Percentiles rank a stretch among this genome's conserved stretches.
Evolutionary conservation across 495 filamentous ascomycete genomes (phyloP).

Genomic region (Aspergillus coremiiformis): DNA sequence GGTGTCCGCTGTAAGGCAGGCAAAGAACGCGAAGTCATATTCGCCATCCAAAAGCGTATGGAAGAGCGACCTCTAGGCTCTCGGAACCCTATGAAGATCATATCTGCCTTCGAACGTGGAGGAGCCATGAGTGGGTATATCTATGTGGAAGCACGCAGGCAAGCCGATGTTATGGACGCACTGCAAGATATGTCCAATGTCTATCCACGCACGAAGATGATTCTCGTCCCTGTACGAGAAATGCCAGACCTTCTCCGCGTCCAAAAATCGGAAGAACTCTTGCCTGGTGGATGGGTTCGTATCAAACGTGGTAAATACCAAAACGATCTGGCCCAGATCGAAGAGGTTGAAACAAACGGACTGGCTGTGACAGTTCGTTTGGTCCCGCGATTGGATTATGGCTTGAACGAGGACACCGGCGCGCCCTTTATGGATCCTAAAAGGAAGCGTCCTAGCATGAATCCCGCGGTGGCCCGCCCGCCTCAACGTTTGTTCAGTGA

Average conservation of each 20-base stretch:
- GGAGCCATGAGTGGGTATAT: slow-evolving; percentile 86
- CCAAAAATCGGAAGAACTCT: slow-evolving; percentile 74
- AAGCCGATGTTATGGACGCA: slow-evolving; percentile 74
- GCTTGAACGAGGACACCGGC: slow-evolving; percentile 67
- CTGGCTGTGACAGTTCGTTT: slow-evolving; percentile 78
- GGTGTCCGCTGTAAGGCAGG: slow-evolving; percentile 86
- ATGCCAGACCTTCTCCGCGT: slow-evolving; percentile 94
- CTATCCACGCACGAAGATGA: slow-evolving; percentile 74
- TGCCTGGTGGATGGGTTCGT: slow-evolving; percentile 86
- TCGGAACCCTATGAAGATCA: slow-evolving; percentile 69
- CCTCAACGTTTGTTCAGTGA: slow-evolving; percentile 92
- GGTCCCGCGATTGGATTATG: slow-evolving; percentile 90
- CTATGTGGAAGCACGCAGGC: slow-evolving; percentile 84
- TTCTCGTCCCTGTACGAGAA: slow-evolving; percentile 90
- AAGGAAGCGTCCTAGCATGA: slow-evolving; percentile 63
- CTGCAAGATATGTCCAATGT: slow-evolving; percentile 77
- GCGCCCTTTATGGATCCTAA: slow-evolving; percentile 52
- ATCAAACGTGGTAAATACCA: slow-evolving; percentile 77
- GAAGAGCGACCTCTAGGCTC: slow-evolving; percentile 64
- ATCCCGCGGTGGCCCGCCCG: slow-evolving; percentile 50
- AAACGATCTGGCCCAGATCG: slow-evolving; percentile 85
- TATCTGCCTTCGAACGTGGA: slow-evolving; percentile 82
- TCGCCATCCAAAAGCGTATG: slow-evolving; percentile 76
- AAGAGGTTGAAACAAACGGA: slow-evolving; percentile 89
- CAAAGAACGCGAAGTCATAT: slow-evolving; percentile 87